A percentile compares a stretch with the other conserved stretches of the same genome.
phyloP scores from a whole-genome alignment of 441 rosid species.

The Eutrema salsugineum region DNA sequence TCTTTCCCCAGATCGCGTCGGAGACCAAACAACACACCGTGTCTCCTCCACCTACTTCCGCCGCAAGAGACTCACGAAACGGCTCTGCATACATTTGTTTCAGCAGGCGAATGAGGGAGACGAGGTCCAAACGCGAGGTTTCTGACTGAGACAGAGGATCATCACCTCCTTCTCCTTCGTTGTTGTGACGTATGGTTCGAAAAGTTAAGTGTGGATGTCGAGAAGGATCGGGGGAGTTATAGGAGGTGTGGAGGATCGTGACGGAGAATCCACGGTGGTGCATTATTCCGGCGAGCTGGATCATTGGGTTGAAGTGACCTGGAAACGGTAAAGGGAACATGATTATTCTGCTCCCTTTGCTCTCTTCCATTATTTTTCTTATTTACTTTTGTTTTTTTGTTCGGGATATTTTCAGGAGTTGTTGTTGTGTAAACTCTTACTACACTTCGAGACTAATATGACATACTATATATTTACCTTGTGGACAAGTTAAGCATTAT shows the following conservation, averaged over 20 bases:
- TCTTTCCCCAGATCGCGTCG: conserved; percentile 36
- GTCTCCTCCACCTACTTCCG: conserved; percentile 21
- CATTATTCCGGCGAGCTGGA: conserved; percentile 39
- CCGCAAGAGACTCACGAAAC: conserved; percentile 32
- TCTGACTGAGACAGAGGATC: conserved; percentile 7
- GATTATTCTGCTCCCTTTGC: conserved; percentile 16
- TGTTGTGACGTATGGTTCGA: conserved; percentile 28
- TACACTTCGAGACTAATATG: neutral
- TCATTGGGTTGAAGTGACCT: conserved; percentile 48
- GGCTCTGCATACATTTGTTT: conserved; percentile 27
- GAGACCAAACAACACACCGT: conserved; percentile 36
- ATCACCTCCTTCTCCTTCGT: neutral
- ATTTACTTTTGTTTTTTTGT: neutral
- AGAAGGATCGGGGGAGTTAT: conserved; percentile 35
- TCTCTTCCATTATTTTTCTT: conserved; percentile 17
- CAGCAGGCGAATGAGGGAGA: conserved; percentile 20
- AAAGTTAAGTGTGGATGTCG: conserved; percentile 38
- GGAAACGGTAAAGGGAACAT: conserved; percentile 36
- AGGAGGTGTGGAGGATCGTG: conserved; percentile 37
- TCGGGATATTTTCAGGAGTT: neutral
- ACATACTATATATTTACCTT: neutral
- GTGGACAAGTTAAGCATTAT: neutral
- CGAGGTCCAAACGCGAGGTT: conserved; percentile 10
- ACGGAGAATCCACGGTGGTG: conserved; percentile 42
- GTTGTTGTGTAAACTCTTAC: neutral